Evolutionary conservation across 345 rosid genomes (phyloP), one percentile per base, ranked within the genome.

Genomic region (Pistacia integerrima): DNA sequence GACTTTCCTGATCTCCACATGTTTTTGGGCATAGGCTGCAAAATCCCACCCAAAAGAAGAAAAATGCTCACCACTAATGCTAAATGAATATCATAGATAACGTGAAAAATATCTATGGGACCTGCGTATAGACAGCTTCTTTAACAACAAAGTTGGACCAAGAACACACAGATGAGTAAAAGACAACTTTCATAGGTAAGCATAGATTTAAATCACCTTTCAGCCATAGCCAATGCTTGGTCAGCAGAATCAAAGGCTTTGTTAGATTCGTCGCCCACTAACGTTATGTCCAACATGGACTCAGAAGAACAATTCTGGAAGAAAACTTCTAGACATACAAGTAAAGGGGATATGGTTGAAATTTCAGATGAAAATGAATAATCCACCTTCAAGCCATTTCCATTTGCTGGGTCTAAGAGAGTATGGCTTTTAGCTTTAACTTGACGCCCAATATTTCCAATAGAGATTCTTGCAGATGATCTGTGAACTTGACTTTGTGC

Each of bases 341-440:
- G 93, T 58, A 82, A 78, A 65, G 83, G 86, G 46, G 99, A 96
- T 81, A 83, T 76, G 69, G 77, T 79, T 46, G 99, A 88, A 78
- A 84, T 80, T 81, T 92, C 87, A 69, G 94, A 86, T 63, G 94
- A 87, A 84, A 92, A 96, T 74, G 91, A 78, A 78, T 91, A 96
- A 64, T 90, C 93, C 76, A 89, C 90, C 87, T 88, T 92, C 88
- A 95, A 82, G 76, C 98, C 99, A 84, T 85, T 88, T 79, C 98
- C 93, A 77, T 85, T 88, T 54, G 92, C 84, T 77, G 94, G 89
- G 76, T 93, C 97, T 77, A 96, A 76, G 65, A 93, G 97, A 54
- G 74, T 63, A 76, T 92, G 87, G 66, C 77, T 83, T 88, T 92
- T 96, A 76, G 92, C 91, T 82, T 88, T 87, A 72, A 92, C 91